Conservation (phyloP, 345 rosid genomes). For the Gossypioides kirkii region DNA sequence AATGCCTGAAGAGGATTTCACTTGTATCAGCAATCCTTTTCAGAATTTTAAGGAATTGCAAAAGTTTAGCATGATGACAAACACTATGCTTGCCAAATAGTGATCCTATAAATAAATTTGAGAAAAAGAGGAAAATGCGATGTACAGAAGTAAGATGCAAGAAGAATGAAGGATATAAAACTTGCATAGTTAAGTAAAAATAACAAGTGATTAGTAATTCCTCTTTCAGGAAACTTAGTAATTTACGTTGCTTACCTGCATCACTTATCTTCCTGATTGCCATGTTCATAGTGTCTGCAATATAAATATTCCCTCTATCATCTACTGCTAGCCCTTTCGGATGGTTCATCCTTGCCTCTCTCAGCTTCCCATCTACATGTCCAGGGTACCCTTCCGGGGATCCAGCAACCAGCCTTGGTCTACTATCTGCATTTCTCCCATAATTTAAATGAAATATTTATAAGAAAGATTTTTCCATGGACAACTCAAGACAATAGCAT, state of each 20-base stretch:
- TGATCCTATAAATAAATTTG: neutral
- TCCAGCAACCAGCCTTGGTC: constrained; percentile 87
- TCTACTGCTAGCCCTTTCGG: constrained; percentile 90
- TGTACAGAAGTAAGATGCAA: neutral
- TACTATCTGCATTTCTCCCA: constrained; percentile 42
- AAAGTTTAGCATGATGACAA: neutral
- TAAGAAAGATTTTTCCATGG: neutral
- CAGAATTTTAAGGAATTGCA: neutral
- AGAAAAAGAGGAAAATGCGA: neutral
- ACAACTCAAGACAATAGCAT: neutral
- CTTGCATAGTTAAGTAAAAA: neutral
- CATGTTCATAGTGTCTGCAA: constrained; percentile 83
- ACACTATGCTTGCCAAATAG: neutral
- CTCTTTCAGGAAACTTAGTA: neutral
- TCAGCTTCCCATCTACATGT: constrained; percentile 78
- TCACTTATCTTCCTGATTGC: constrained; percentile 93
- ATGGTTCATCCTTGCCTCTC: constrained; percentile 86
- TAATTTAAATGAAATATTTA: neutral
- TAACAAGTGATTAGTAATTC: neutral
- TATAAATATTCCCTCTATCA: constrained; percentile 83
- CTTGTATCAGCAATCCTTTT: constrained; percentile 8
- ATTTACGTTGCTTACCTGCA: constrained; percentile 42
- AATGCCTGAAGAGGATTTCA: constrained; percentile 50
- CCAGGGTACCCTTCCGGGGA: constrained; percentile 81
- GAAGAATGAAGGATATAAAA: neutral